Base-by-base conservation (phyloP, 1,284 basidiomycete species). In the Lignosus rhinocerotis region DNA sequence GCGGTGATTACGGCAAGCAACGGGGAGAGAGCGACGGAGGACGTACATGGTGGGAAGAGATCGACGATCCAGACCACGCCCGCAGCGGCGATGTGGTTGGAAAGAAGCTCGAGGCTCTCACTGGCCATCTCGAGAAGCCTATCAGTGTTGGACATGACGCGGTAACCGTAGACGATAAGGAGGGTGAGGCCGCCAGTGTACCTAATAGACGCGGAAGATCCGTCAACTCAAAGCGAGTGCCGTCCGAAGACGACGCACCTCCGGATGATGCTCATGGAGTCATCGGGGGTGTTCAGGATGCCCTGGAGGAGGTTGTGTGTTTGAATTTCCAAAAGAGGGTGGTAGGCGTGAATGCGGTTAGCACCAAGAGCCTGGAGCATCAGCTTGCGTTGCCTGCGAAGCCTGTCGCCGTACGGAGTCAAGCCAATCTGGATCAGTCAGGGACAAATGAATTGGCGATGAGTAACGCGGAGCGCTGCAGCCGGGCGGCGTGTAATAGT, bases 31-130 rank as follows among this genome's bases (percentile, higher is more conserved):
- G 36, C 14, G 36, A n/a, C 36, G 36, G 43, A 7, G 33, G 25
- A 66, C 67, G 50, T 50, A 68, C 67, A 50, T 12, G 60, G 43
- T 14, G 84, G 86, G 65, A 87, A 73, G 39, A 87, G 69, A 67
- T 88, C 87, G 55, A 90, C 87, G 0, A 83, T 80, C 87, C 87
- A 90, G 55, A 90, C 79, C 9, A 84, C 82, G 41, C 84, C 84
- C 2, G 83, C 83, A 2, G 82, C 80, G 2, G 86, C 82, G 62
- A 90, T 87, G 16, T 76, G 72, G 66, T 78, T 77, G 1, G 78
- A 73, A 33, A 90, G 76, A 39, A 88, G 66, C 47, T 78, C 74
- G 38, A 89, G 78, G 58, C 81, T 84, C 55, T 88, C 84, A 60
- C 86, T 80, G 0, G 84, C 87, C 50, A 88, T 78, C 39, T 66